Conservation (phyloP, 192 early-diverging fungal species). For the Blastocladiella britannica region DNA sequence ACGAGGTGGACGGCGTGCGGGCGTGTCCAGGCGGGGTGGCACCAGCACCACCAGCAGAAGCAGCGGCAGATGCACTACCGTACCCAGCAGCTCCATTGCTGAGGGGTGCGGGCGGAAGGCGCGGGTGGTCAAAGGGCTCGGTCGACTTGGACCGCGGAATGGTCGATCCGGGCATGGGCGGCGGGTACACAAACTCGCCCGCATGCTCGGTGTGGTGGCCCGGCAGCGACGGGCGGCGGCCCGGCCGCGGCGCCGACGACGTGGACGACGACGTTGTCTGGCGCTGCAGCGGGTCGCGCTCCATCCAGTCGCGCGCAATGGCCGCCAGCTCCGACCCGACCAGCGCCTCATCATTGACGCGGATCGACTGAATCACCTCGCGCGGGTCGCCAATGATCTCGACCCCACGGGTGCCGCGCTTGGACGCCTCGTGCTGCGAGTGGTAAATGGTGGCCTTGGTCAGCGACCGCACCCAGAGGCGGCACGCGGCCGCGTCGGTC, state of each 20-base stretch:
- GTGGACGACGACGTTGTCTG: neutral
- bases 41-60: too few species aligned
- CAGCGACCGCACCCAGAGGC: neutral
- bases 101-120: too few species aligned
- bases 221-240: neutral
- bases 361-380: neutral
- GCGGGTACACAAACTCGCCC: too few species aligned
- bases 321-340: neutral
- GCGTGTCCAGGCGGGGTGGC: too few species aligned
- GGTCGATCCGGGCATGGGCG: too few species aligned
- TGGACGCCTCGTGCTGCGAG: neutral
- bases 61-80: too few species aligned
- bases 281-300: neutral
- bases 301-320: neutral
- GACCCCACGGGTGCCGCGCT: neutral
- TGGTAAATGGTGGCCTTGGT: neutral
- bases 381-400: slow-evolving; percentile 1
- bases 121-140: too few species aligned
- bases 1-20: too few species aligned
- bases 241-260: neutral
- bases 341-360: neutral
- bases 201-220: too few species aligned
- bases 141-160: too few species aligned
- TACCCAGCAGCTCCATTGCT: too few species aligned
- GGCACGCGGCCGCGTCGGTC: neutral